Evolutionary conservation across 495 filamentous ascomycete species (phyloP), one percentile per base, ranked within the genome.

Genomic region (Tuber brumale): DNA sequence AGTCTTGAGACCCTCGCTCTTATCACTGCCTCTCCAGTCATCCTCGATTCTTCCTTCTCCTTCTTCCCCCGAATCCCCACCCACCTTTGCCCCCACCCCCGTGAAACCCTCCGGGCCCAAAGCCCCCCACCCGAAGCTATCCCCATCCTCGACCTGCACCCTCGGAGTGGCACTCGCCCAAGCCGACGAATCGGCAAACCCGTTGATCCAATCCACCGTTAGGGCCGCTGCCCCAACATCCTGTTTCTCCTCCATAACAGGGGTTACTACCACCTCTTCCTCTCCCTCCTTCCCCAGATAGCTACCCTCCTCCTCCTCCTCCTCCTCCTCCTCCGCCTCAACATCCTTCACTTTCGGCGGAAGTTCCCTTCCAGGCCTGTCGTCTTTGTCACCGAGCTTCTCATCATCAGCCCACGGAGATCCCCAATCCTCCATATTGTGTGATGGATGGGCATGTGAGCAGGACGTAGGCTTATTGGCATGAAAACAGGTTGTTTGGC

Each of bases 341-440:
- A 69, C 48, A 61, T 69, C 75, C 23, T 42, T 75, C 45, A 43
- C 70, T 21, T 12, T 39, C 46, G 27, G 57, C 45, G 73, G 39
- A 75, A 72, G 66, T 44, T 72, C 48, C 39, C 39, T 27, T 43
- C 35, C n/a, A 8, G 48, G 48, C 74, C 72, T 71, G 80, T 80
- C 74, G 48, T 76, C 78, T 18, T 51, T 39, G n/a, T 9, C 39
- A 3, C 39, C 9, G 31, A 72, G 39, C 6, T 51, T 72, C 35
- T 43, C 37, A 79, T 82, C 81, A 75, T 83, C 81, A 75, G 81
- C 81, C 81, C 81, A 83, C 48, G 81, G 81, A 71, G 81, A 83
- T 72, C 78, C 79, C 81, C 81, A 83, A 39, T 71, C 76, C 43
- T 79, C 77, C 77, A 79, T 79, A 23, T 35, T 70, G 72, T 43